Base-by-base conservation (phyloP, 2,329 filamentous ascomycete genomes). In the Aspergillus fijiensis region DNA sequence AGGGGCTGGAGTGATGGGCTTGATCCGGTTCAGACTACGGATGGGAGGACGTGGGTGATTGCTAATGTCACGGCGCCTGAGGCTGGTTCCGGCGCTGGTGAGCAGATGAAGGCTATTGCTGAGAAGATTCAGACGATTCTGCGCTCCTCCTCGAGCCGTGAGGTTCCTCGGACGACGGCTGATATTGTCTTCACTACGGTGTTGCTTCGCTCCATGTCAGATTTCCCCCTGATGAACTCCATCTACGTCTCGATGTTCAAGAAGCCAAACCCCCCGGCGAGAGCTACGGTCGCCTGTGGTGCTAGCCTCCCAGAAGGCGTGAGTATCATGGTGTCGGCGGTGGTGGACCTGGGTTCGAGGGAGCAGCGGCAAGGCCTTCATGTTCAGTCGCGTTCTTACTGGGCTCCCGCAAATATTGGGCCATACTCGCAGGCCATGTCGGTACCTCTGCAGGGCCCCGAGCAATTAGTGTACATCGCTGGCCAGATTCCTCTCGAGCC, bases 381-480 rank as follows among this genome's bases (percentile, higher is more conserved):
- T 74, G 93, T 99, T 5, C 95, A 98, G 76, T 93, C 90, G 3
- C 83, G 91, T 45, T 96, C 92, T 11, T 98, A 98, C 81, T 99
- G 95, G 95, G 95, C 95, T 0, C 95, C 95, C 0, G 94, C 95
- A 21, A 98, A 98, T 71, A 98, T 99, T 57, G 95, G 95, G 0
- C 95, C 95, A 0, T 98, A 98, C 76, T 97, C 93, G 58, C 95
- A 99, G 78, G 92, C 92, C 4, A 87, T 95, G 11, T 69, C 81
- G 9, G 60, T 72, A 9, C 66, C 69, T 3, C 55, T 72, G 29
- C 63, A 69, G 21, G 70, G 71, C 11, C 56, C 64, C 35, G 67
- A 68, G 48, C 71, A 71, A 7, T 57, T 84, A 10, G 80, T 94
- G 16, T 87, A 87, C 57, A 82, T 97, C 39, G 93, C 95, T 0